Percentiles rank a stretch among this genome's conserved stretches.
Evolutionary conservation across 2,329 filamentous ascomycete species (phyloP).

Genomic region (Capronia epimyces): DNA sequence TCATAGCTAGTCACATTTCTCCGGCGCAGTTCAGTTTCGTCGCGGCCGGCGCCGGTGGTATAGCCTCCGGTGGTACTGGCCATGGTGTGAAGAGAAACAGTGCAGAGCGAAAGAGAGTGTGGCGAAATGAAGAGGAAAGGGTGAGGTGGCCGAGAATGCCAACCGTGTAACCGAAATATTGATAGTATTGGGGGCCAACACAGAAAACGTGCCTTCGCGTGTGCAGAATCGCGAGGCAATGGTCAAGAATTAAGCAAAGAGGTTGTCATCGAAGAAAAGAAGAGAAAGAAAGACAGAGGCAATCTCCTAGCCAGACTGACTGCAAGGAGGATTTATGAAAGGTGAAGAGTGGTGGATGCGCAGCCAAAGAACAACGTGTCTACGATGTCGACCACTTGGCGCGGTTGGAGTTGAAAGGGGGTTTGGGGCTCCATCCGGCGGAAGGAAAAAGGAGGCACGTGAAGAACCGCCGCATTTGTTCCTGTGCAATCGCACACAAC

Average conservation of each 20-base stretch:
- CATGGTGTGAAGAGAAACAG: constrained; percentile 9
- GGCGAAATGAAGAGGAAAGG: background rate
- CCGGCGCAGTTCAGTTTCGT: constrained; percentile 38
- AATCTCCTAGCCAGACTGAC: constrained; percentile 9
- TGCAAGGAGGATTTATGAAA: constrained; percentile 9
- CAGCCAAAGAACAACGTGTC: constrained; percentile 7
- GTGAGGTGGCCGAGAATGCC: constrained; percentile 10
- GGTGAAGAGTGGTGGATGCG: constrained; percentile 5
- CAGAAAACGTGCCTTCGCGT: background rate
- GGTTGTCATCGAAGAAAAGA: constrained; percentile 2
- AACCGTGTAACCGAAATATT: background rate
- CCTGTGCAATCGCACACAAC: background rate
- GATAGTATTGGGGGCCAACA: background rate
- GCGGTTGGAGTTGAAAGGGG: constrained; percentile 4
- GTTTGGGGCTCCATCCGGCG: background rate
- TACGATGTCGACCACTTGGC: constrained; percentile 5
- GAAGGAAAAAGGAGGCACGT: constrained; percentile 1
- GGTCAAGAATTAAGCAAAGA: constrained; percentile 5
- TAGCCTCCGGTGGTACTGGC: constrained; percentile 15
- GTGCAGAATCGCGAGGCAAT: background rate
- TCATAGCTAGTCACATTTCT: constrained; percentile 39
- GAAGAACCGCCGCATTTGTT: background rate
- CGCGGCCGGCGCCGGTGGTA: constrained; percentile 30
- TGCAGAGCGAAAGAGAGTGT: background rate
- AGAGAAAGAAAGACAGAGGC: constrained; percentile 15